Evolutionary conservation across 176 grass and related monocot species (phyloP).

Genomic region (Melocanna baccifera): DNA sequence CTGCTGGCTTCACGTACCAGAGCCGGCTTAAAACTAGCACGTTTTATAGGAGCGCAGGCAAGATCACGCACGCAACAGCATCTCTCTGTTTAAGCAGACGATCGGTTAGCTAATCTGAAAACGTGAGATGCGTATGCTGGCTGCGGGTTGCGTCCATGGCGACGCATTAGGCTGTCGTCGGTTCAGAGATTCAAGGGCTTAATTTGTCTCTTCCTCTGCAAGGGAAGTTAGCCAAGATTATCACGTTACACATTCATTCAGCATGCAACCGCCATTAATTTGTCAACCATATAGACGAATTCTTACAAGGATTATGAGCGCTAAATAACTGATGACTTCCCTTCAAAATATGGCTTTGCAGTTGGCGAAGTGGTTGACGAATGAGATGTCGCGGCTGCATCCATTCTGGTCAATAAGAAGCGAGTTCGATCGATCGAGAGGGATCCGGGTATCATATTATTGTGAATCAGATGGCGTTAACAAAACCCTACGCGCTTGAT

Average conservation of each 20-base stretch:
- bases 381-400: constrained; percentile 11
- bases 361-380: constrained; percentile 2
- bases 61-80: background rate
- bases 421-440: no score
- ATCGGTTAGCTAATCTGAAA: background rate
- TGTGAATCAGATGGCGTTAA: background rate
- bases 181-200: constrained; percentile 21
- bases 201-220: constrained; percentile 20
- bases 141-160: background rate
- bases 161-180: background rate
- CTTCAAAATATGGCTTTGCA: background rate
- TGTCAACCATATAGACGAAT: background rate
- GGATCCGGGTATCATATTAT: no score
- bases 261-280: background rate
- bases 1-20: background rate
- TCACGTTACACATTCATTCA: constrained; percentile 18
- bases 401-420: background rate
- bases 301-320: background rate
- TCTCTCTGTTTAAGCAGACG: background rate
- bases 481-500: background rate
- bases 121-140: background rate
- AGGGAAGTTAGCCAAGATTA: constrained; percentile 2
- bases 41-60: background rate
- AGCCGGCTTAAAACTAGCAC: background rate
- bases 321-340: no score